Evolutionary conservation across 257 asterid species (phyloP), one percentile per base, ranked within the genome.

Genomic region (Petunia secreta): DNA sequence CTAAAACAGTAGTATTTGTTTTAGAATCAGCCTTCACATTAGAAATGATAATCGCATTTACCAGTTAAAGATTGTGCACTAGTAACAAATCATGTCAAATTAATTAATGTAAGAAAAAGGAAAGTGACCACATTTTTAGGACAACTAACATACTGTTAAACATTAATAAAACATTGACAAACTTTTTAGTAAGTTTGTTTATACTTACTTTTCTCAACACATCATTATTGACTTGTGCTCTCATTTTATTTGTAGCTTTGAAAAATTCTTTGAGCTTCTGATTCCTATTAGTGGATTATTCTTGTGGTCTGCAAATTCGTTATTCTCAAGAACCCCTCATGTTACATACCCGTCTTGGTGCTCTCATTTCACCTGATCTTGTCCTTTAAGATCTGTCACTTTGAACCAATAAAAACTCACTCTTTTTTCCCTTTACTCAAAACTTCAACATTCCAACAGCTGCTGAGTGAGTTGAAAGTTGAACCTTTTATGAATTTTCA

Each of bases 381-480:
- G 92, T 86, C 89, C 60, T 48, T 87, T 82, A 89, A 89, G 92
- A 91, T 91, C 94, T 79, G 83, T 88, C 46, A 77, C 80, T 60
- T 34, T 36, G 38, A 65, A 55, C 63, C 75, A 34, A 53, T 77
- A 77, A 75, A 54, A 39, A 36, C 64, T n/a, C 5, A 39, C 64
- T 54, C 34, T 65, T 9, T 48, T 14, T 64, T 46, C 13, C 58
- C 75, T 52, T 41, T 63, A 34, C 25, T 71, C 60, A 16, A 48
- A 48, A 25, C 60, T 46, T 71, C 43, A 34, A 55, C 74, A 73
- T 38, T 43, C 78, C 46, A 76, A 34, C 55, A 36, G 6, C 48
- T 67, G 34, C 54, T 43, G 8, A 67, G 52, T 8, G 57, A 68
- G 57, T n/a, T 43, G 1, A 67, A 67, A 10, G 75, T 41, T 67